Base-by-base conservation (phyloP, 2,329 filamentous ascomycete genomes). In the Gnomoniopsis sp. region DNA sequence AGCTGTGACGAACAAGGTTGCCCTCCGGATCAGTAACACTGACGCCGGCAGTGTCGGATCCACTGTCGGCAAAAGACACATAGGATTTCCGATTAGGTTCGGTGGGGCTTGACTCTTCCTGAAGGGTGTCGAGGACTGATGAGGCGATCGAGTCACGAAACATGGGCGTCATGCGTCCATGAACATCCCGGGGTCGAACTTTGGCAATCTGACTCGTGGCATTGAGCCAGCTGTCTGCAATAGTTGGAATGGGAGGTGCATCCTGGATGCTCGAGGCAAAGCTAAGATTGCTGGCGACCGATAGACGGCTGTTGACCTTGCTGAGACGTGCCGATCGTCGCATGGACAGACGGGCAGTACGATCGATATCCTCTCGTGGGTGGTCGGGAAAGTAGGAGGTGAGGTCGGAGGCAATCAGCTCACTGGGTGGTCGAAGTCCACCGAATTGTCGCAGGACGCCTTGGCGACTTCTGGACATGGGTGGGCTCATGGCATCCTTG, bases 371-470 rank as follows among this genome's bases (percentile, higher is more conserved):
- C 70, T 96, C 93, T 57, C 91, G 88, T 52, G 93, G 87, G 68
- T 98, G 93, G 68, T 96, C 92, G 0, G 95, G 95, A 80, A 99
- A 99, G 78, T 98, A 99, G 0, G 93, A 96, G 1, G 91, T 95
- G 60, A 99, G 79, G 70, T 99, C 95, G 22, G 95, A 96, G 26
- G 93, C 93, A 70, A 99, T 99, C 71, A 99, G 84, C 77, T 99
- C 95, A 76, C 93, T 98, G 1, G 95, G 95, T 19, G 95, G 95
- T 66, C 95, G 84, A 64, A 95, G 87, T 36, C 93, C 93, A 67
- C 96, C 95, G 74, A 98, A 98, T 64, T 89, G 88, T 64, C 89
- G 87, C 49, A 93, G 78, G 30, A 86, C 79, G 33, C 74, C 77
- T 68, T 85, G 85, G 60, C 76, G 76, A 59, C 74, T 70, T 65